A percentile compares a stretch with the other conserved stretches of the same genome.
phyloP scores from a whole-genome alignment of 1,284 basidiomycete species.

The Malassezia caprae region DNA sequence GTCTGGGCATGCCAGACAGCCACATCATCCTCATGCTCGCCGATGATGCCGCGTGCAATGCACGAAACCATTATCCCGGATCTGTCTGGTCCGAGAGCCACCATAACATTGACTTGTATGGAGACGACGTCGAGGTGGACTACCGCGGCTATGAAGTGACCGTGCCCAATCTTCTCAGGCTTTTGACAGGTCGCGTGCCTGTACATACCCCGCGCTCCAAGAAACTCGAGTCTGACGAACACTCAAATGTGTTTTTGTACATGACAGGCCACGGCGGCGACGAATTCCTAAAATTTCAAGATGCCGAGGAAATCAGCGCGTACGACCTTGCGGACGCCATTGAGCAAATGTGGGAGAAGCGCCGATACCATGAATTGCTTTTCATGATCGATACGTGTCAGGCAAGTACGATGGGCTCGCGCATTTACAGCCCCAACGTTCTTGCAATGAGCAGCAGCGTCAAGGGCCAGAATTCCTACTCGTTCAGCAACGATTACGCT shows the following conservation, averaged over 20 bases:
- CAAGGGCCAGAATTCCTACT: constrained; percentile 86
- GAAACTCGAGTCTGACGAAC: constrained; percentile 75
- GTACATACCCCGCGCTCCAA: constrained; percentile 70
- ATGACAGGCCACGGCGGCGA: constrained; percentile 97
- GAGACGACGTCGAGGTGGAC: constrained; percentile 92
- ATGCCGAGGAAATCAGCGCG: constrained; percentile 93
- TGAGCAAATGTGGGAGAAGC: constrained; percentile 96
- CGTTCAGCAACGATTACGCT: constrained; percentile 81
- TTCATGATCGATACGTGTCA: constrained; percentile 99
- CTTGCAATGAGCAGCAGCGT: constrained; percentile 81
- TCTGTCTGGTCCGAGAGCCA: constrained; percentile 77
- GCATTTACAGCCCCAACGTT: constrained; percentile 90
- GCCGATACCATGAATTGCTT: constrained; percentile 83
- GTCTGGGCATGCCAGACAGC: constrained; percentile 90
- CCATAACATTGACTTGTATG: constrained; percentile 76
- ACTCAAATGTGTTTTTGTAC: constrained; percentile 92
- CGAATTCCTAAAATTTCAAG: constrained; percentile 97
- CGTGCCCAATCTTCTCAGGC: constrained; percentile 84
- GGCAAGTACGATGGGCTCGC: constrained; percentile 87
- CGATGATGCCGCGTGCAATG: constrained; percentile 88
- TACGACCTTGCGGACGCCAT: constrained; percentile 81
- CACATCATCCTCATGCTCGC: constrained; percentile 99
- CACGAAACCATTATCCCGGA: constrained; percentile 81
- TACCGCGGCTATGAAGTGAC: constrained; percentile 96
- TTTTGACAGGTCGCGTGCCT: constrained; percentile 64